Evolutionary conservation across 2,329 filamentous ascomycete genomes (phyloP), one percentile per base, ranked within the genome.

Genomic region (Ophiocordyceps australis): DNA sequence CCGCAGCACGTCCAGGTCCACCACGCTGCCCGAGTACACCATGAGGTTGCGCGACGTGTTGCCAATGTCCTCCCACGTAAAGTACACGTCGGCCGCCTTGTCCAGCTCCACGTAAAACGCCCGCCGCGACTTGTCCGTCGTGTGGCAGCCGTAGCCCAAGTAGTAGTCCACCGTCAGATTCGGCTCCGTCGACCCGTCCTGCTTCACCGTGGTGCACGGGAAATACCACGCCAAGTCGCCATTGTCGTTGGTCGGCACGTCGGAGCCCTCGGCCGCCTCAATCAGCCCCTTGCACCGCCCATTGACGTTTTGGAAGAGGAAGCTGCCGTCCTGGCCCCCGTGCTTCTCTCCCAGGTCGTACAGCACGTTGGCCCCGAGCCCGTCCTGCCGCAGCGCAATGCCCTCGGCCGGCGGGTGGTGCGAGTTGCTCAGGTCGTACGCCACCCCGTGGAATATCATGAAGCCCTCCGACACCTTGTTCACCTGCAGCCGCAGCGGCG

Each of bases 221-320:
- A 95, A 95, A 47, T 98, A 98, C 86, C 89, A 98, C 2, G 76
- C 89, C 33, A 98, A 55, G 30, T 92, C 56, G 9, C 73, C 71
- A 27, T 74, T 54, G 15, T 49, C 52, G 44, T 92, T 74, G 5
- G 76, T 78, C 2, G 85, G 82, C 7, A 98, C 72, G 38, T 82
- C 75, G 1, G 85, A 91, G 28, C 59, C 59, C 2, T 63, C 45
- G 2, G 76, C 68, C 7, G 62, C 51, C 1, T 70, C 92, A 45
- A 98, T 93, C 29, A 95, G 53, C 8, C 66, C 78, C 55, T 95
- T 98, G 65, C 89, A 98, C 34, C 78, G 79, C 24, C 89, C 91
- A 40, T 98, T 98, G 49, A 98, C 89, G 37, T 95, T 92, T 47
- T 98, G 89, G 54, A 98, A 98, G 43, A 98, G 55, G 47, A 98